Base-by-base conservation (phyloP, 23 red algal genomes). In the Cyanidiococcus yangmingshanensis region DNA sequence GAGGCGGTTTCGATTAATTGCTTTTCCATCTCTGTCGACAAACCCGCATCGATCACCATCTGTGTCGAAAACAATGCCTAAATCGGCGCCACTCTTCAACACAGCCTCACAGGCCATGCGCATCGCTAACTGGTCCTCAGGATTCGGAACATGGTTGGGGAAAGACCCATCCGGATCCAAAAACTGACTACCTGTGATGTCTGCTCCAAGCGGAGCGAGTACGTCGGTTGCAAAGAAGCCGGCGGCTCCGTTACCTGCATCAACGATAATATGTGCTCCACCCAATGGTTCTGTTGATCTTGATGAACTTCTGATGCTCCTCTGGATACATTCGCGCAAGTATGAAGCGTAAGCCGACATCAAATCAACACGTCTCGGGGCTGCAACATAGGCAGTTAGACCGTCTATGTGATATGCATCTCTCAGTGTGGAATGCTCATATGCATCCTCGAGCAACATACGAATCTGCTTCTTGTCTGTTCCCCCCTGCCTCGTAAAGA, bases 111-210 rank as follows among this genome's bases (percentile, higher is more conserved):
- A 59, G 34, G 85, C 85, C 80, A 82, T 79, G 25, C 35, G 25
- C 84, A 95, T 88, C 38, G 90, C 90, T 38, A 83, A 75, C 24
- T 74, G 31, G 45, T 88, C 85, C 41, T 95, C 90, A 38, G 90
- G 90, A 75, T 95, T 95, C 15, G 90, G 90, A 16, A 89, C 85
- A 54, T 95, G 90, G 67, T 95, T 95, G 30, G 90, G 90, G 79
- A 95, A 95, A 68, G 87, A 86, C 3, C 90, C 90, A 75, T 95
- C 90, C 2, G 90, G 90, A 58, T 95, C 90, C 1, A 95, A 58
- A 76, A 86, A 95, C 83, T 95, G 90, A 37, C 37, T 51, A 25
- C 90, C 90, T 15, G 75, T 34, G 31, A 79, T 83, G 37, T 88
- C 68, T 1, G 90, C 90, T 16, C 90, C 90, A 15, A 95, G 82